Percentiles rank a stretch among this genome's conserved stretches.
These are phyloP conservation scores for Penicillium herquei DNA, from an alignment of 495 filamentous ascomycete genomes.

Conservation along the genomic window DNA sequence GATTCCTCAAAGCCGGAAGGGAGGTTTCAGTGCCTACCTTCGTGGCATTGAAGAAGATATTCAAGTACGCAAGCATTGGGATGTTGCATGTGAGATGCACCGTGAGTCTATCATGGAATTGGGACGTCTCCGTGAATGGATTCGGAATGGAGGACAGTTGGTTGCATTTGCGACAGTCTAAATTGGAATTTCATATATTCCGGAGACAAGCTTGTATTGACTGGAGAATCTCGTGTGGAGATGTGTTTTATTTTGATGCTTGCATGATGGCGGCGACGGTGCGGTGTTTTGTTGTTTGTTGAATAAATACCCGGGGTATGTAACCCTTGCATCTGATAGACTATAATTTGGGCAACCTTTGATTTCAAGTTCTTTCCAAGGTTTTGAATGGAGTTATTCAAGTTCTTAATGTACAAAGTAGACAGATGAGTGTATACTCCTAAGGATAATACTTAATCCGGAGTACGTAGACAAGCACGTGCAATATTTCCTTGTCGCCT, in stretches of 20 bases:
- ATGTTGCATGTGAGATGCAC: constrained; percentile 62
- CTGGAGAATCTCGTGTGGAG: neutral
- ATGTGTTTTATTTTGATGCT: neutral
- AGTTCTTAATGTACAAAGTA: no score
- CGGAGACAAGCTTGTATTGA: neutral
- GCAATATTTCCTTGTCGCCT: no score
- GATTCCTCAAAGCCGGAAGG: constrained; percentile 29
- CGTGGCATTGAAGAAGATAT: constrained; percentile 62
- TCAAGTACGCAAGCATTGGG: constrained; percentile 62
- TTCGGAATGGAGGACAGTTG: constrained; percentile 39
- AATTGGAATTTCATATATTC: neutral
- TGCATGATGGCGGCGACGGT: neutral
- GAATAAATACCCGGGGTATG: neutral
- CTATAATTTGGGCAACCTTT: neutral
- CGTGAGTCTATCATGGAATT: constrained; percentile 58
- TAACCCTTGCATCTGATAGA: constrained; percentile 4
- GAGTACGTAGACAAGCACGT: no score
- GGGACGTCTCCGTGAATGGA: constrained; percentile 53
- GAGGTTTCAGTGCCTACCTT: constrained; percentile 58
- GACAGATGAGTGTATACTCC: no score
- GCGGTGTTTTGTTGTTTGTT: neutral
- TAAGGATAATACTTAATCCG: no score
- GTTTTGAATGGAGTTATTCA: neutral
- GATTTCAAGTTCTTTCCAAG: neutral
- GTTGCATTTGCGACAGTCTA: constrained; percentile 3